These are phyloP conservation scores for Candida peoriensis DNA, from an alignment of 805 yeast genomes.

Conservation along the genomic window DNA sequence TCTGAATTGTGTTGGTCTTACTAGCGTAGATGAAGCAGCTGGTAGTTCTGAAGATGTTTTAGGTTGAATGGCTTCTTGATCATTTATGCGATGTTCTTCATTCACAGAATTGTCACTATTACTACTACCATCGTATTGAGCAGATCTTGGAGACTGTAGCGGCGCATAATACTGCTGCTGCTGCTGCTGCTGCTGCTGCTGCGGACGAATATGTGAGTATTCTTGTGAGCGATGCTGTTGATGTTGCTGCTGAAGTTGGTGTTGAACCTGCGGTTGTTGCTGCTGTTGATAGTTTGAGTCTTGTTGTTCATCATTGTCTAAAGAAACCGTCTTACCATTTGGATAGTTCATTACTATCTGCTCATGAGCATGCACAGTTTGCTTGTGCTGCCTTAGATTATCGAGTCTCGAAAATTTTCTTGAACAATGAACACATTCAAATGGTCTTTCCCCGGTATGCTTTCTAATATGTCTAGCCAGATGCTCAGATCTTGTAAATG, in stretches of 20 bases:
- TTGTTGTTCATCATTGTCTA: background rate
- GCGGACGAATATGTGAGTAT: conserved; percentile 1
- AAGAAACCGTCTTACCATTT: background rate
- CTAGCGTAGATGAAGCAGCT: conserved; percentile 12
- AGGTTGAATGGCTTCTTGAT: background rate
- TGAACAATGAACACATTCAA: conserved; percentile 77
- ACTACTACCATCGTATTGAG: no score
- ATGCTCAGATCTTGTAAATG: conserved; percentile 88
- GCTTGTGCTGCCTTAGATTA: conserved; percentile 86
- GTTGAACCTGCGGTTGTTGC: conserved; percentile 6
- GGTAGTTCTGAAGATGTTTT: conserved; percentile 7
- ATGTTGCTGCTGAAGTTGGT: conserved; percentile 2
- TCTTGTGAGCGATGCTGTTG: conserved; percentile 4
- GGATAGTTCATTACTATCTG: conserved; percentile 1
- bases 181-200: conserved; percentile 3
- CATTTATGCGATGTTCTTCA: background rate
- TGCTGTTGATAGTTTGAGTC: conserved; percentile 2
- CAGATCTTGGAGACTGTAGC: no score
- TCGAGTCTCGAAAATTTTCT: conserved; percentile 80
- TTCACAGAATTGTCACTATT: no score
- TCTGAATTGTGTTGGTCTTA: conserved; percentile 21
- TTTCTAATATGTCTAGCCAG: conserved; percentile 87
- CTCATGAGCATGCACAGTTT: conserved; percentile 62
- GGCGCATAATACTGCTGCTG: conserved; percentile 1
- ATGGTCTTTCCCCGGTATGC: conserved; percentile 94